Conservation (phyloP, 352 stramenopile genomes). For the Thraustochytrium striatum region DNA sequence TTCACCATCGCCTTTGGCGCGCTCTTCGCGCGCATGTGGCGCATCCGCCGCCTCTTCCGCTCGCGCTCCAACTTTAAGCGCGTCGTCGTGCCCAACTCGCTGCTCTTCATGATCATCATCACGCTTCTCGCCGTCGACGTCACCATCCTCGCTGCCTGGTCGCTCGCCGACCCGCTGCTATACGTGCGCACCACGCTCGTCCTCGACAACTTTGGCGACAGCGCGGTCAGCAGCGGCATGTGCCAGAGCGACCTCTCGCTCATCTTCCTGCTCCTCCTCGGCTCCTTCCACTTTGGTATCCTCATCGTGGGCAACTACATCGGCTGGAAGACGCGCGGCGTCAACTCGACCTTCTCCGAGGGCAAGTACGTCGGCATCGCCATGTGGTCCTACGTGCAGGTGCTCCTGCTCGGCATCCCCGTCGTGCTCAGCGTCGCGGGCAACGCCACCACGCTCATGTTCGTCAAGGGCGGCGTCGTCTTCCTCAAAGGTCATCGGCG, state of each 20-base stretch:
- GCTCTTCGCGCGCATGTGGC: not conserved
- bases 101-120: not conserved
- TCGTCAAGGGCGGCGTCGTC: constrained; percentile 17
- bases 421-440: constrained; percentile 11
- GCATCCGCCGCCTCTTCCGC: not conserved
- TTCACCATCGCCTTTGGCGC: not conserved
- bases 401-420: constrained; percentile 39
- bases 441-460: not conserved
- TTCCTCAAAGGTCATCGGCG: no score
- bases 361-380: constrained; percentile 18
- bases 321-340: constrained; percentile 1
- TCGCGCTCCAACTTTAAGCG: not conserved
- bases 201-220: not conserved
- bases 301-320: not conserved
- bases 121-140: not conserved
- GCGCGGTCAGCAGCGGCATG: no score
- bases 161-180: not conserved
- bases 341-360: constrained; percentile 13
- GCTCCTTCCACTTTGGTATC: not conserved
- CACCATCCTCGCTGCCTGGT: not conserved
- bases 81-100: not conserved
- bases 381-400: constrained; percentile 34
- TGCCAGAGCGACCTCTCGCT: no score
- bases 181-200: not conserved
- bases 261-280: constrained; percentile 9